Base-by-base conservation (phyloP, 2,329 filamentous ascomycete species). In the Aspergillus sp. region DNA sequence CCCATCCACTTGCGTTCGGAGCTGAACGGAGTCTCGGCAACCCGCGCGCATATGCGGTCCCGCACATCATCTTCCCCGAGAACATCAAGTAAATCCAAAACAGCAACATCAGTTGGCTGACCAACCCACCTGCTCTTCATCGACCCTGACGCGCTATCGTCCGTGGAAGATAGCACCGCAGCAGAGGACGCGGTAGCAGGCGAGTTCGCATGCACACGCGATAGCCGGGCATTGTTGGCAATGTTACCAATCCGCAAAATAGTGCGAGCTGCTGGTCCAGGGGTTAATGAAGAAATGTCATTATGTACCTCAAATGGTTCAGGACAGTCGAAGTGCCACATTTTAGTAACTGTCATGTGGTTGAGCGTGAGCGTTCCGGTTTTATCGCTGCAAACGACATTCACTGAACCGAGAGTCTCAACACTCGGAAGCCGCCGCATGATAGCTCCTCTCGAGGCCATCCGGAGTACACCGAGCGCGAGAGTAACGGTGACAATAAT, bases 1-100 rank as follows among this genome's bases (percentile, higher is more conserved):
- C 96, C 96, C 96, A 99, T 99, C 93, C 93, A 99, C 75, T 99
- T 99, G 57, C 93, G 86, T 71, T 96, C 92, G 1, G 95, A 99
- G 72, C 93, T 98, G 75, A 99, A 99, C 0, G 95, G 93, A 0
- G 91, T 93, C 73, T 99, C 95, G 44, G 87, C 86, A 33, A 89
- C 85, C 49, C 93, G 89, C 33, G 84, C 83, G n/a, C 92, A 92
- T 54, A 96, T 86, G 9, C 90, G 88, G 47, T 95, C 89, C 60
- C 96, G 88, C 46, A 96, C 86, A 75, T 99, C 95, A 64, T 96
- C 90, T 73, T 97, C 93, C 59, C 90, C 90, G 70, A 96, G 95
- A 23, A 86, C 85, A 76, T 99, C 96, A 35, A 99, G 80, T 52
- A 99, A 81, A 75, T 99, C 95, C 49, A 99, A 83, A 75, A 98